Base-by-base conservation (phyloP, 2,329 filamentous ascomycete species). In the Elsinoe australis region DNA sequence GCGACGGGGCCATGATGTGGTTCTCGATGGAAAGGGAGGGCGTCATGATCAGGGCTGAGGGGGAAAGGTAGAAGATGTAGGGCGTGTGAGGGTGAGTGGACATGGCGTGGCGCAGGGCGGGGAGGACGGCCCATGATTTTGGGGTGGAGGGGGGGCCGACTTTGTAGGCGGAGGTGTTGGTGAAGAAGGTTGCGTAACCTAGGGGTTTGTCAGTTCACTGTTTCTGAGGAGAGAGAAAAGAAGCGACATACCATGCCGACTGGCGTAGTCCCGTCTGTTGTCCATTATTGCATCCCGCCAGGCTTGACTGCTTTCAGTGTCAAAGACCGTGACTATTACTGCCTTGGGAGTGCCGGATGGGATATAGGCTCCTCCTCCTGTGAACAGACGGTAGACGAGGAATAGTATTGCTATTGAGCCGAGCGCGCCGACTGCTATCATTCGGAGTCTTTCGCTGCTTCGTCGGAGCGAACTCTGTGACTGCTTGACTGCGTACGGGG, bases 101-200 rank as follows among this genome's bases (percentile, higher is more conserved):
- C 68, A 96, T 80, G 39, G 90, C 90, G 65, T 98, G 90, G 52
- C 92, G 84, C 61, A 94, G 73, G 5, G 90, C 86, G 52, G 90
- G 86, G 47, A 96, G 77, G 58, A 85, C 80, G 33, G 85, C 74
- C 85, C 86, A 94, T 38, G 80, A 80, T 47, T 64, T n/a, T 45
- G 56, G 84, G 72, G 45, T 44, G 51, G 55, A 82, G 14, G 33
- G 33, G 50, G 75, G 74, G 51, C 72, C 66, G 24, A 87, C 74
- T 52, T 85, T 73, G 69, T 95, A 95, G 60, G 89, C 81, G 59
- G 74, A 75, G n/a, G 78, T 73, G 53, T 79, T 82, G 49, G 86
- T 79, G 64, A 94, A 84, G 73, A 95, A 89, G 32, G 83, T 85
- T 29, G 79, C 75, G 66, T 98, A 96, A 56, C 89, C 88, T 95